These are phyloP conservation scores for Cyclotella cryptica DNA, from an alignment of 108 stramenopile species.

Conservation along the genomic window DNA sequence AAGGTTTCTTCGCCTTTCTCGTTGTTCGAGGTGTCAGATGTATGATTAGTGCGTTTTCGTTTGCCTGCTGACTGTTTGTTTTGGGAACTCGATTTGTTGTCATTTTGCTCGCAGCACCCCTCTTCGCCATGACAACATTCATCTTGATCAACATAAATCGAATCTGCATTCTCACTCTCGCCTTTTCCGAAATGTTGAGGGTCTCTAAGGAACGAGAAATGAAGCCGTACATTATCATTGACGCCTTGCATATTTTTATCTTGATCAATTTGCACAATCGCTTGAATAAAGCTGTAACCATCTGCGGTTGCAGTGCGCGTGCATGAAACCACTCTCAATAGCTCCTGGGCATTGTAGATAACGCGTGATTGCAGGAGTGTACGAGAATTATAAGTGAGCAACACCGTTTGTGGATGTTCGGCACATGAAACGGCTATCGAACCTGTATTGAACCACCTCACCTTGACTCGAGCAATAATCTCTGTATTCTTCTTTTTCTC, in stretches of 20 bases:
- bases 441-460: constrained; percentile 14
- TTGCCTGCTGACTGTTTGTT: background rate
- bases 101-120: background rate
- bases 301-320: constrained; percentile 50
- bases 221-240: constrained; percentile 24
- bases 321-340: constrained; percentile 64
- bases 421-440: background rate
- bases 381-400: background rate
- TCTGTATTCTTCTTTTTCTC: constrained; percentile 37
- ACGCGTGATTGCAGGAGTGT: background rate
- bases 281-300: constrained; percentile 59
- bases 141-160: background rate
- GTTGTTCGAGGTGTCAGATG: background rate
- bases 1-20: background rate
- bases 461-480: constrained; percentile 58
- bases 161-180: background rate
- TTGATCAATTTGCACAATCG: constrained; percentile 50
- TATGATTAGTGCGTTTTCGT: background rate
- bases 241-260: constrained; percentile 45
- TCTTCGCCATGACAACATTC: background rate
- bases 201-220: constrained; percentile 42
- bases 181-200: constrained; percentile 2
- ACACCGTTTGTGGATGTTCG: too few relatives aligned
- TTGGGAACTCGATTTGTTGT: background rate
- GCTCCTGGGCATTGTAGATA: constrained; percentile 15